Base-by-base conservation (phyloP, 108 stramenopile genomes). In the Fistulifera solaris region DNA sequence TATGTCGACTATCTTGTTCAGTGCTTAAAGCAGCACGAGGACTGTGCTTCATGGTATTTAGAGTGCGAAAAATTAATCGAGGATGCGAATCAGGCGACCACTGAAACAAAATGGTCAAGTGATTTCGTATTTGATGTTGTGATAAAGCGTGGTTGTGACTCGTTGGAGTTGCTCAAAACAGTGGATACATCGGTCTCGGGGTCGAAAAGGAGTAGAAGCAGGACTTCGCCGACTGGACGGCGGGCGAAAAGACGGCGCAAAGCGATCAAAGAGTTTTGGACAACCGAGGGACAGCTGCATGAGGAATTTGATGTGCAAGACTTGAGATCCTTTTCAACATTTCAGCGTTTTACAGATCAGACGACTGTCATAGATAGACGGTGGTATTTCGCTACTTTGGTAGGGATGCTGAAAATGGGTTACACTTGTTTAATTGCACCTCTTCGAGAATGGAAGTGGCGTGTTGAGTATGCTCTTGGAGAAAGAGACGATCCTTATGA, bases 1-100 rank as follows among this genome's bases (percentile, higher is more conserved):
- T 70, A 67, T 24, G 62, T 78, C 15, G 60, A 66, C 41, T 52
- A 70, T 57, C 46, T 78, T 24, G 59, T 64, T 5, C 40, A 59
- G 21, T 73, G 72, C 52, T 62, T 66, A 12, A 27, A 48, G 8
- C 51, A 63, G n/a, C 27, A 66, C 12, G 55, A 54, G 8, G 53
- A 58, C 1, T 44, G 63, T 0, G 73, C 68, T 58, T 26, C 25
- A 7, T 78, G 77, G 77, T 78, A 35, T 8, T 8, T 35, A 8
- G 31, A 35, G 31, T 35, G 31, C 31, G 31, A 35, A 35, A 35
- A n/a, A 35, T 8, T 35, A 8, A 35, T 35, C 6, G 6, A 35
- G 6, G 31, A 35, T 35, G 31, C 31, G 6, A 35, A 35, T 35
- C 31, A 35, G 8, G 8, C 31, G 8, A 35, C 31, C 6, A 6